Evolutionary conservation across 139 green algal species (phyloP).

Genomic region (Micromonas pusilla): DNA sequence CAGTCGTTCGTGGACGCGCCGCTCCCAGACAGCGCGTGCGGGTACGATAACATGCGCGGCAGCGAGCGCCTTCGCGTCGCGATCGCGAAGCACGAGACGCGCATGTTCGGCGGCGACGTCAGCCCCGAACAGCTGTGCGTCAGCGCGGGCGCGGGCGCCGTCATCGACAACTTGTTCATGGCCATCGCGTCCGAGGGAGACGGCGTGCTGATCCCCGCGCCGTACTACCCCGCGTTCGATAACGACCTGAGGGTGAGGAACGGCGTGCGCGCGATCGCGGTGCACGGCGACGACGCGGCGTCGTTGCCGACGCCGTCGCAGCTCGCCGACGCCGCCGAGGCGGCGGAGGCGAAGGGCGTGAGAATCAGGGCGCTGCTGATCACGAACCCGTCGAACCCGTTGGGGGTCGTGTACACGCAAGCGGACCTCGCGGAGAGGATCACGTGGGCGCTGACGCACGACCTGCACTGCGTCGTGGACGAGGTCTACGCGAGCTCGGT

Average conservation of each 20-base stretch:
- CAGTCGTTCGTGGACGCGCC: background rate
- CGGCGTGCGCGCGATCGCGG: slow-evolving; percentile 12
- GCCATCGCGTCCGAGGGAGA: slow-evolving; percentile 35
- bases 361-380: slow-evolving; percentile 17
- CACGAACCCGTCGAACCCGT: slow-evolving; percentile 35
- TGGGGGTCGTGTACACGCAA: slow-evolving; percentile 12
- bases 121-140: slow-evolving; percentile 10
- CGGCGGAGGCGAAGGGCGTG: background rate
- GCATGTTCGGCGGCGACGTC: background rate
- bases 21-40: background rate
- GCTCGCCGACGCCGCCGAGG: slow-evolving; percentile 8
- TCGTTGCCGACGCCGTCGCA: slow-evolving; percentile 17
- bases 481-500: slow-evolving; percentile 37
- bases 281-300: background rate
- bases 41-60: slow-evolving; percentile 19
- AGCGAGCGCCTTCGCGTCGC: background rate
- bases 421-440: background rate
- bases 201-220: slow-evolving; percentile 37
- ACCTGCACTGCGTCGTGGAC: slow-evolving; percentile 38
- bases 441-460: slow-evolving; percentile 15
- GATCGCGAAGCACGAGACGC: background rate
- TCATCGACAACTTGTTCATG: slow-evolving; percentile 38
- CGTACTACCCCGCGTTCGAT: slow-evolving; percentile 45
- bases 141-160: slow-evolving; percentile 3
- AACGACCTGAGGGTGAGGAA: slow-evolving; percentile 30